These are phyloP conservation scores for Tetracladium setigerum DNA, from an alignment of 495 filamentous ascomycete genomes.

Conservation along the genomic window DNA sequence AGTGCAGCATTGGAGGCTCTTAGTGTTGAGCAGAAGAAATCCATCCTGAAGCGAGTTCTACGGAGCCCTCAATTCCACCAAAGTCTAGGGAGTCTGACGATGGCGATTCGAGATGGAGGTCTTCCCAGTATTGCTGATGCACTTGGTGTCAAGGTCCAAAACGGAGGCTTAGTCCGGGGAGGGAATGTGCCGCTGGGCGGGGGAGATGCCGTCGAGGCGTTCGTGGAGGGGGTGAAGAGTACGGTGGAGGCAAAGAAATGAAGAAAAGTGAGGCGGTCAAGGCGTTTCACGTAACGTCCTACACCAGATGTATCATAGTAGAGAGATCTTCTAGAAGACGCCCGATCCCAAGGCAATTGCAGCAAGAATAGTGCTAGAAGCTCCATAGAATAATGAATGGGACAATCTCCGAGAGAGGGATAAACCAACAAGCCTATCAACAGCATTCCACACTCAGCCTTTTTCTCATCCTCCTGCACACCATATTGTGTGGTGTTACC, in stretches of 20 bases:
- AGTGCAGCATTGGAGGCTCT: conserved; percentile 69
- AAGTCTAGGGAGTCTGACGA: conserved; percentile 72
- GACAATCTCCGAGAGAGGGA: too few species aligned
- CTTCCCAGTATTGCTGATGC: conserved; percentile 85
- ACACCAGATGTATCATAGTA: too few species aligned
- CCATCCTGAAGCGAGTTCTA: conserved; percentile 74
- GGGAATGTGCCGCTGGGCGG: conserved; percentile 78
- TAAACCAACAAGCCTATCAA: too few species aligned
- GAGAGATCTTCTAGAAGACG: too few species aligned
- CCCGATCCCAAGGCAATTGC: too few species aligned
- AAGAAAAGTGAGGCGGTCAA: background rate
- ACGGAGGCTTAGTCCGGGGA: conserved; percentile 72
- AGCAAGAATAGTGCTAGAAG: too few species aligned
- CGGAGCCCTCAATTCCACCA: conserved; percentile 87
- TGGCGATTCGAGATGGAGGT: conserved; percentile 87
- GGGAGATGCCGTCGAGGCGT: conserved; percentile 81
- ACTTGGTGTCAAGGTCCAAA: conserved; percentile 65
- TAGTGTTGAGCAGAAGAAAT: conserved; percentile 68
- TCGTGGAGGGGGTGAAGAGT: conserved; percentile 79
- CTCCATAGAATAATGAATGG: too few species aligned
- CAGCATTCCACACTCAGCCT: too few species aligned
- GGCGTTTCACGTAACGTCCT: too few species aligned
- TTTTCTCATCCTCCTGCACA: too few species aligned
- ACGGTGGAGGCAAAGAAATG: conserved; percentile 50
- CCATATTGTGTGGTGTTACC: too few species aligned